Conservation (phyloP, 768 basidiomycete species). For the Pleurotus cornucopiae region DNA sequence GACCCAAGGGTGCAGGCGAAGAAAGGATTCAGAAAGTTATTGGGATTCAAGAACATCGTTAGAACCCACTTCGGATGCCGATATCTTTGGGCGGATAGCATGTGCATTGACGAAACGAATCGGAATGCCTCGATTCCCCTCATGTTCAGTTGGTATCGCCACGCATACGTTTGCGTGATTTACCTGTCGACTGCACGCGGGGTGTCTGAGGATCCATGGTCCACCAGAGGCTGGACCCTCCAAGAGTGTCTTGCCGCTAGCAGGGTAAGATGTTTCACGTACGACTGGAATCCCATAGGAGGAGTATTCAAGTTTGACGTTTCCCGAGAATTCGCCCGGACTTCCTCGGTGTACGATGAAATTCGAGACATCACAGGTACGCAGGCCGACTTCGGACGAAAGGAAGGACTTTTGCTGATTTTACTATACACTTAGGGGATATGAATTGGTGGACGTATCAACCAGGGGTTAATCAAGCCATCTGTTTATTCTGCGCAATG, state of each 20-base stretch:
- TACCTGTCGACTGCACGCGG: not conserved
- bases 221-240: not conserved
- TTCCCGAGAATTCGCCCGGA: not conserved
- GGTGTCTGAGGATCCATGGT: not conserved
- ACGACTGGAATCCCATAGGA: not conserved
- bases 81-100: not conserved
- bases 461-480: not conserved
- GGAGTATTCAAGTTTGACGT: not conserved
- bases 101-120: not conserved
- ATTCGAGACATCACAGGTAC: not conserved
- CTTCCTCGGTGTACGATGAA: not conserved
- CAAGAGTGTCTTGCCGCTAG: not conserved
- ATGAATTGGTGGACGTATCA: not conserved
- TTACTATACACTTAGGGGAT: too few species aligned
- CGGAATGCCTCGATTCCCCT: not conserved
- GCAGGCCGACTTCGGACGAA: not conserved
- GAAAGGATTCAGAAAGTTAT: not conserved
- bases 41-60: too few species aligned
- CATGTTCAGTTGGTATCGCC: not conserved
- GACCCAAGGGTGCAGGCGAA: too few species aligned
- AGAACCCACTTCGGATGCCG: not conserved
- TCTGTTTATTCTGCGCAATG: not conserved
- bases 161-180: not conserved
- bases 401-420: not conserved
- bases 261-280: not conserved